A percentile compares a stretch with the other conserved stretches of the same genome.
Evolutionary conservation across 2,329 filamentous ascomycete genomes (phyloP).

Genomic region (Tetracladium maxilliforme): DNA sequence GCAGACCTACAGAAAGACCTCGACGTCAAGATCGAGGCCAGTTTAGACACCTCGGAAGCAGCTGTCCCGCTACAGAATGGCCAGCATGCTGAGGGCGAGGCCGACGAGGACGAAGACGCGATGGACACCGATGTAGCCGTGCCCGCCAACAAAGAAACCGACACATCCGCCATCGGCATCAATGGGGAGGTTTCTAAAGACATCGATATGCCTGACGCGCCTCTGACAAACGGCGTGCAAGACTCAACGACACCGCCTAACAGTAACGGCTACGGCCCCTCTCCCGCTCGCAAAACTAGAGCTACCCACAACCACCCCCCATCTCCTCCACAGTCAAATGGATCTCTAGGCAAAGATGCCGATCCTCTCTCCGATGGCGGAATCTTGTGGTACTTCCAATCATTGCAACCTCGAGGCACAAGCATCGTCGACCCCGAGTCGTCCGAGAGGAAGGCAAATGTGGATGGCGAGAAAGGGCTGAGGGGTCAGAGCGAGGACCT

Average conservation of each 20-base stretch:
- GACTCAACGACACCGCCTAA: constrained; percentile 29
- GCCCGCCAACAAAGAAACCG: constrained; percentile 6
- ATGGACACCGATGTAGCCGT: constrained; percentile 15
- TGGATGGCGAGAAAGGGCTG: too few relatives aligned
- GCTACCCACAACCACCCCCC: constrained; percentile 25
- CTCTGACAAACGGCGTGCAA: constrained; percentile 14
- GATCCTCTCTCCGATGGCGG: constrained; percentile 56
- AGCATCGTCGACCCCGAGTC: constrained; percentile 65
- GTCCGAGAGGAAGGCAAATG: constrained; percentile 57
- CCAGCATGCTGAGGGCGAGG: constrained; percentile 4
- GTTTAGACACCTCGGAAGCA: constrained; percentile 30
- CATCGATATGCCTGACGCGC: constrained; percentile 9
- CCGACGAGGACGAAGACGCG: constrained; percentile 10
- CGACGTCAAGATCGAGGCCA: constrained; percentile 56
- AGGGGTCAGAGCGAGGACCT: constrained; percentile 71
- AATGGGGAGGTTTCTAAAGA: constrained; percentile 10
- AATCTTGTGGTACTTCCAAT: constrained; percentile 74
- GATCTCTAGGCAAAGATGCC: constrained; percentile 24
- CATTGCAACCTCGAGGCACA: constrained; percentile 65
- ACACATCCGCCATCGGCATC: constrained; percentile 12
- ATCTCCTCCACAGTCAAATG: constrained; percentile 53
- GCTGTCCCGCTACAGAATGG: constrained; percentile 11
- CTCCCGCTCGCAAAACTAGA: constrained; percentile 5
- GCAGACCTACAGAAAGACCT: constrained; percentile 61
- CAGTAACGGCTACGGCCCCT: constrained; percentile 25